Evolutionary conservation across 2,329 filamentous ascomycete genomes (phyloP), one percentile per base, ranked within the genome.

Genomic region (Penicillium olsonii): DNA sequence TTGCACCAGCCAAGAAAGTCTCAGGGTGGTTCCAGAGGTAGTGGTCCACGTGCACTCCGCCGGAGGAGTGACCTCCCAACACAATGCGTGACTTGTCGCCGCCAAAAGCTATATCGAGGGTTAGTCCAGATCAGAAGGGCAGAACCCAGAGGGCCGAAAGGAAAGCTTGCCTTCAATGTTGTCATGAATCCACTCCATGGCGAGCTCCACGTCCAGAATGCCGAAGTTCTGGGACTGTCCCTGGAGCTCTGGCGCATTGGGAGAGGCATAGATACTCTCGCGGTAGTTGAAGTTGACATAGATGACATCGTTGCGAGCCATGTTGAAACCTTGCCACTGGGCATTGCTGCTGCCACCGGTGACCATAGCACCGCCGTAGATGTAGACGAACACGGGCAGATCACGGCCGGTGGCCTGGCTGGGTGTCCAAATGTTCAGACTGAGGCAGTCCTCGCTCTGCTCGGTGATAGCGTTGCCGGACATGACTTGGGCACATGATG

Each of bases 361-460:
- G 12, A 88, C 84, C 19, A 90, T 77, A 0, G 87, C 87, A 27
- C 82, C 75, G 59, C 88, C 82, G 8, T 77, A 69, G 4, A 80
- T 76, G 60, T 90, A 90, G n/a, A 61, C 54, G 29, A 61, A 59
- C 2, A 61, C 56, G 4, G 58, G 58, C 12, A 57, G 49, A 15
- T 43, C 33, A 8, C 17, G 38, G n/a, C 45, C 37, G 10, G 18
- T 37, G n/a, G 50, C 58, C 7, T 38, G 42, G 1, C 19, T 31
- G 7, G 58, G 58, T 2, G 58, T 56, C 58, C 58, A 61, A 42
- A 61, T 54, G 22, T 61, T 61, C 29, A 61, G 37, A 37, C 42
- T 61, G 14, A 61, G 48, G 31, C 58, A 61, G 26, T 61, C 56
- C 41, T 61, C 58, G 45, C 58, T 54, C 47, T 61, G 58, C 8